These are phyloP conservation scores for Artemisia tridentata DNA, from an alignment of 129 eudicot genomes.

Conservation along the genomic window DNA sequence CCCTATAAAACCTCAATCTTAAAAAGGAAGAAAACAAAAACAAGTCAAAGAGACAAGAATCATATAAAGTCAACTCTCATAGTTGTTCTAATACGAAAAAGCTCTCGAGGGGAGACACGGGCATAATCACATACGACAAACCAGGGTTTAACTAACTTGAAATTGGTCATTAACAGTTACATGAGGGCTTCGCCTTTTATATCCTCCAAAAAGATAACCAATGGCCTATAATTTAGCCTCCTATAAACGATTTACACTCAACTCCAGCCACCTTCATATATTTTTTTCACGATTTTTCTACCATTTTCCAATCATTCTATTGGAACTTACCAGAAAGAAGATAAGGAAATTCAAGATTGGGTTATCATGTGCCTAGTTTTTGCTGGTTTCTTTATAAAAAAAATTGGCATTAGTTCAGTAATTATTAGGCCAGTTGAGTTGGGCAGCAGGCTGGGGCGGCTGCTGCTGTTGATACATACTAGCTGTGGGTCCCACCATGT, in stretches of 20 bases:
- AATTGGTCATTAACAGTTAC: conserved; percentile 41
- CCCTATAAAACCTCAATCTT: conserved; percentile 40
- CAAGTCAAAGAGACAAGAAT: conserved; percentile 25
- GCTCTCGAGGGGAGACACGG: conserved; percentile 23
- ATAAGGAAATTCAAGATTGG: conserved; percentile 22
- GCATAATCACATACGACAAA: conserved; percentile 29
- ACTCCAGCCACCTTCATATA: conserved; percentile 30
- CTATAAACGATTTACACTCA: conserved; percentile 52
- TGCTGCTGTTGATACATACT: conserved; percentile 71
- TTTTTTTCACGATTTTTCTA: conserved; percentile 24
- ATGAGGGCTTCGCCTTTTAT: conserved; percentile 32
- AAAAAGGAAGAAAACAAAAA: conserved; percentile 7
- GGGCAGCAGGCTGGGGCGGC: conserved; percentile 53
- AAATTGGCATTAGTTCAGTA: conserved; percentile 38
- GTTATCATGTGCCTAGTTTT: conserved; percentile 24
- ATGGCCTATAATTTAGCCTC: conserved; percentile 32
- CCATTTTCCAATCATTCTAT: conserved; percentile 21
- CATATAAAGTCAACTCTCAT: conserved; percentile 36
- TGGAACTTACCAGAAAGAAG: conserved; percentile 16
- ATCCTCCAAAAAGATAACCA: conserved; percentile 38
- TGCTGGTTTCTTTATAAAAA: conserved; percentile 22
- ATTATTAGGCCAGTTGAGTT: conserved; percentile 85
- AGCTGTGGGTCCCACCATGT: conserved; percentile 64
- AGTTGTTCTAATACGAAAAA: conserved; percentile 23
- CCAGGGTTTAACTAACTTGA: conserved; percentile 38